phyloP scores from a whole-genome alignment of 768 basidiomycete species.

The Phaeotremella skinneri region DNA sequence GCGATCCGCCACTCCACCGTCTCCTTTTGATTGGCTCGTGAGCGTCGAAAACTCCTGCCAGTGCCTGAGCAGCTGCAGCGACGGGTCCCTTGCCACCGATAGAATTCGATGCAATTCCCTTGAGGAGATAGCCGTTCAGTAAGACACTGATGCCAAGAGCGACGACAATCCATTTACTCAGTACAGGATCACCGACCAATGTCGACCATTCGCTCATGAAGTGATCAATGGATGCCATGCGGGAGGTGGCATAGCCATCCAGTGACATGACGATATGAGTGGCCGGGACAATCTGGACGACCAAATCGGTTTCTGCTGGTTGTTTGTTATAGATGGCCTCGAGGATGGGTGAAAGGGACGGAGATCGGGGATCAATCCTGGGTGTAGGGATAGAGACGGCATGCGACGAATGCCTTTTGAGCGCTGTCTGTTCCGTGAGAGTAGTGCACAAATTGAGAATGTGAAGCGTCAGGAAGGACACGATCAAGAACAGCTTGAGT shows the following conservation, averaged over 20 bases:
- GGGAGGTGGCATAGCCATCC: constrained; percentile 29
- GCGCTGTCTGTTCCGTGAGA: constrained; percentile 66
- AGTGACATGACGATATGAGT: constrained; percentile 38
- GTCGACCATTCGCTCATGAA: constrained; percentile 89
- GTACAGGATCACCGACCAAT: constrained; percentile 88
- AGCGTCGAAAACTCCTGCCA: constrained; percentile 48
- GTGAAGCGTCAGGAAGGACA: constrained; percentile 85
- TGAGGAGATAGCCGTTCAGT: constrained; percentile 89
- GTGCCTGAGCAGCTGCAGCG: constrained; percentile 53
- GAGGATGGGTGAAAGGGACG: constrained; percentile 62
- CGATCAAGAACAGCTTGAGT: constrained; percentile 85
- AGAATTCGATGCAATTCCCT: constrained; percentile 57
- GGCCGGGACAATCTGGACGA: constrained; percentile 42
- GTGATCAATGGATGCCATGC: constrained; percentile 64
- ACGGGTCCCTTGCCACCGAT: constrained; percentile 52
- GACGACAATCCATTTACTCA: constrained; percentile 92
- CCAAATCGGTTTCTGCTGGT: constrained; percentile 38
- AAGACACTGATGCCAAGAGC: constrained; percentile 79
- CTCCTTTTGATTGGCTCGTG: constrained; percentile 26
- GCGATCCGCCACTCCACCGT: constrained; percentile 31
- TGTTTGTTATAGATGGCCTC: constrained; percentile 58
- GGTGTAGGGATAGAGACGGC: constrained; percentile 32
- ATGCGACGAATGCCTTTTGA: constrained; percentile 56
- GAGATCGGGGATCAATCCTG: constrained; percentile 66
- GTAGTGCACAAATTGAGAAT: constrained; percentile 90